These are phyloP conservation scores for Thelonectria discophora DNA, from an alignment of 2,329 filamentous ascomycete species.

Conservation along the genomic window DNA sequence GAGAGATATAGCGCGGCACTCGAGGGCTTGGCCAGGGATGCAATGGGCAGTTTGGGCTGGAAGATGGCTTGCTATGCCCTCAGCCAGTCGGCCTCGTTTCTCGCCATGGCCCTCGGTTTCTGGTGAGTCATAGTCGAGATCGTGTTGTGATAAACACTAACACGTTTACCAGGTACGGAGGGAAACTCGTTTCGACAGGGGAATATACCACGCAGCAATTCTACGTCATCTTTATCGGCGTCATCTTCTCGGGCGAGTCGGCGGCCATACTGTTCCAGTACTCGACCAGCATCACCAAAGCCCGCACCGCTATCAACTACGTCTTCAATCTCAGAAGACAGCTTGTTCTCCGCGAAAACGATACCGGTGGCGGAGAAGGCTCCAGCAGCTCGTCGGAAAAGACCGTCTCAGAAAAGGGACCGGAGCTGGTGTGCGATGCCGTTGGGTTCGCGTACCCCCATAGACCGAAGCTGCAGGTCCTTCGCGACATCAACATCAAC, in stretches of 20 bases:
- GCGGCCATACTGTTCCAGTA: conserved; percentile 56
- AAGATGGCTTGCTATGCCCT: conserved; percentile 54
- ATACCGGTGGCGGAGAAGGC: conserved; percentile 30
- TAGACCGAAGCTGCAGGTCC: conserved; percentile 47
- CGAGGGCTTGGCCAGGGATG: conserved; percentile 43
- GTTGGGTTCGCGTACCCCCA: conserved; percentile 67
- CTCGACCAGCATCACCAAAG: conserved; percentile 62
- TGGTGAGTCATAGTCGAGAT: conserved; percentile 41
- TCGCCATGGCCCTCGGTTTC: conserved; percentile 52
- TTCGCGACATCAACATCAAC: conserved; percentile 51
- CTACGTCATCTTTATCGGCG: conserved; percentile 61
- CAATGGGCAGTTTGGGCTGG: conserved; percentile 45
- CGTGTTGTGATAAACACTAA: conserved; percentile 3
- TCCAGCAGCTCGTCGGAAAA: conserved; percentile 7
- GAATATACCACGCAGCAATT: conserved; percentile 59
- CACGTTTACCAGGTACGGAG: conserved; percentile 46
- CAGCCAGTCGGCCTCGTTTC: conserved; percentile 51
- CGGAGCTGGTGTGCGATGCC: conserved; percentile 58
- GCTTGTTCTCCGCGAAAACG: conserved; percentile 44
- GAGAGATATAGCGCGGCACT: conserved; percentile 46
- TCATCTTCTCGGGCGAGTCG: conserved; percentile 57
- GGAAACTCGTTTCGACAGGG: conserved; percentile 51
- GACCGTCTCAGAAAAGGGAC: conserved; percentile 35
- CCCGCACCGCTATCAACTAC: conserved; percentile 58
- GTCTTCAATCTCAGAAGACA: conserved; percentile 53